Evolutionary conservation across 164 flowering plant genomes (phyloP), one percentile per base, ranked within the genome.

Genomic region (Umbilicus rupestris): DNA sequence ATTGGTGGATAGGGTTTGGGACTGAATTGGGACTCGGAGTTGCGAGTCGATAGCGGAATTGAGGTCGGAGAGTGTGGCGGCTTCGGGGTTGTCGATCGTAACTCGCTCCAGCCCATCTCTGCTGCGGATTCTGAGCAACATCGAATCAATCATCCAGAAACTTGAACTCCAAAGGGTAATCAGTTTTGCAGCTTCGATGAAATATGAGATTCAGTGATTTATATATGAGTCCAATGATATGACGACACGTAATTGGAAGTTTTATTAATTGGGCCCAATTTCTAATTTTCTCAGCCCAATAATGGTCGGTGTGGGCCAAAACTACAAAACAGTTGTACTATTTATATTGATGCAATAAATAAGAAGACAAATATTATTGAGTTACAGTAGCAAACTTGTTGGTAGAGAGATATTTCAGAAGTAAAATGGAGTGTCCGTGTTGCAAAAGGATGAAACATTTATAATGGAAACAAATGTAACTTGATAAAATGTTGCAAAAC

Each of bases 61-160:
- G 72, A 93, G 84, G 7, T 83, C 74, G 12, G 83, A 66, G 33
- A 93, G 76, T 19, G 90, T 88, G 70, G 69, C 62, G 33, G 60
- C 12, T 26, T 74, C 64, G 0, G 92, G 89, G 64, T 82, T 77
- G 35, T 83, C 82, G 59, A 88, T 67, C 1, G 76, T 66, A 59
- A 92, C 74, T 35, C 98, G 83, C 66, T 92, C 96, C 2, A 82
- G 66, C 8, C 98, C 98, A 52, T 92, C 98, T 28, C 98, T 73
- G 82, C 97, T 90, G 33, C 98, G 85, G 66, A 92, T 75, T 77
- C 98, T 72, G 79, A 92, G 84, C 89, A 90, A 74, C 90, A 86
- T 76, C 80, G 60, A 14, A 8, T 3, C 17, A 12, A 30, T 6
- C 2, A 55, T 55, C 28, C 29, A 10, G 33, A 26, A 30, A 11